Conservation (phyloP, 2,329 filamentous ascomycete species). For the Raffaelea ambrosiae region DNA sequence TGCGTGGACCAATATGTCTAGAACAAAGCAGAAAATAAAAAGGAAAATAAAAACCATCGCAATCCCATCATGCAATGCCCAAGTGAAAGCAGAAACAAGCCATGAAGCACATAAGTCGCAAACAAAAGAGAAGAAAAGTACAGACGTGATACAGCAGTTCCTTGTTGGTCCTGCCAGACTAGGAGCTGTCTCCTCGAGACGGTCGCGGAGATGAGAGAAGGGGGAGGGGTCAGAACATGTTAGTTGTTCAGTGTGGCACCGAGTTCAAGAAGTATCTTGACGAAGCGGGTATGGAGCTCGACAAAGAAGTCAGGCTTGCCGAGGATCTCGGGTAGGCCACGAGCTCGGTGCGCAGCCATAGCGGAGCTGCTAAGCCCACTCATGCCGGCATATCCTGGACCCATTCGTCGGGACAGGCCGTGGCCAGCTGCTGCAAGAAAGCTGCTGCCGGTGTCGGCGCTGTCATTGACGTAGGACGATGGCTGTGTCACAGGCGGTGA, state of each 20-base stretch:
- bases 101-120: not conserved
- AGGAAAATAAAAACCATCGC: too few species aligned
- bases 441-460: constrained; percentile 37
- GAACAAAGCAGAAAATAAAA: too few species aligned
- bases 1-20: too few species aligned
- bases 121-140: not conserved
- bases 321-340: constrained; percentile 57
- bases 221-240: not conserved
- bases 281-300: constrained; percentile 56
- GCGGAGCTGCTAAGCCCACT: constrained; percentile 45
- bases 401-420: constrained; percentile 50
- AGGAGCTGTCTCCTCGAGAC: not conserved
- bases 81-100: too few species aligned
- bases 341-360: constrained; percentile 45
- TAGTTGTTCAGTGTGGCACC: constrained; percentile 44
- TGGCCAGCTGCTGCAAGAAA: constrained; percentile 45
- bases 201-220: not conserved
- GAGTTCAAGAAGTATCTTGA: constrained; percentile 52
- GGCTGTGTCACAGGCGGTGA: constrained; percentile 13
- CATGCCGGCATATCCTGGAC: constrained; percentile 42
- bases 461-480: constrained; percentile 18
- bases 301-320: constrained; percentile 62
- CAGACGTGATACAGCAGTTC: not conserved
- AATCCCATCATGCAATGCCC: too few species aligned
- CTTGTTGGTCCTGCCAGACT: not conserved